Evolutionary conservation across 768 basidiomycete species (phyloP), one percentile per base, ranked within the genome.

Genomic region (Russula earlei): DNA sequence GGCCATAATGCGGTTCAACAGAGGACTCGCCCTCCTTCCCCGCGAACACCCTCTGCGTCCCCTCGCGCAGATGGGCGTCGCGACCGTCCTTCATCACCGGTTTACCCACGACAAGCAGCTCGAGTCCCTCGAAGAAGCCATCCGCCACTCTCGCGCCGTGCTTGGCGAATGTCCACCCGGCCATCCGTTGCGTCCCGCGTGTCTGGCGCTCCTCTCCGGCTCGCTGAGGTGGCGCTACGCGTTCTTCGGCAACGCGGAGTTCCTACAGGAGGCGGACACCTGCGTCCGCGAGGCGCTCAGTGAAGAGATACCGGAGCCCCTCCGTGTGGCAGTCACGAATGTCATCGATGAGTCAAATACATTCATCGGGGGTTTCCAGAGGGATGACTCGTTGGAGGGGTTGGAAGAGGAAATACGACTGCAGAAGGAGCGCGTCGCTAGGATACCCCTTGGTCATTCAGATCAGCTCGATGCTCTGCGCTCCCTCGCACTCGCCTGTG

Each of bases 191-290:
- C 54, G 41, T 14, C 41, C 54, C 2, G n/a, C 8, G 14, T 55
- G 54, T 46, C 48, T 55, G 33, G 12, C 48, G n/a, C 48, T 49
- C 48, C 48, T 55, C 36, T 40, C 54, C 7, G 15, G 10, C 8
- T 42, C 33, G 8, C 48, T 49, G 15, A 42, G 34, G 41, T 48
- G 31, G 41, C 54, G 48, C 19, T 25, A 36, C 34, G 42, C 48
- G 17, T 49, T 36, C 48, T 55, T 49, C 25, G 48, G 54, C n/a
- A 27, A 44, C 20, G 24, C 19, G 19, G 41, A 49, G 54, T 55
- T 22, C n/a, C 25, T 55, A 24, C 31, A 5, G 2, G 42, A 55
- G 42, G 54, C 54, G 1, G 54, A 55, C 42, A 19, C 48, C 19
- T 41, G 41, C 19, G 8, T 22, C 8, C n/a, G 44, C 1, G 54